Evolutionary conservation across 129 eudicot genomes (phyloP), one percentile per base, ranked within the genome.

Genomic region (Silybum marianum): DNA sequence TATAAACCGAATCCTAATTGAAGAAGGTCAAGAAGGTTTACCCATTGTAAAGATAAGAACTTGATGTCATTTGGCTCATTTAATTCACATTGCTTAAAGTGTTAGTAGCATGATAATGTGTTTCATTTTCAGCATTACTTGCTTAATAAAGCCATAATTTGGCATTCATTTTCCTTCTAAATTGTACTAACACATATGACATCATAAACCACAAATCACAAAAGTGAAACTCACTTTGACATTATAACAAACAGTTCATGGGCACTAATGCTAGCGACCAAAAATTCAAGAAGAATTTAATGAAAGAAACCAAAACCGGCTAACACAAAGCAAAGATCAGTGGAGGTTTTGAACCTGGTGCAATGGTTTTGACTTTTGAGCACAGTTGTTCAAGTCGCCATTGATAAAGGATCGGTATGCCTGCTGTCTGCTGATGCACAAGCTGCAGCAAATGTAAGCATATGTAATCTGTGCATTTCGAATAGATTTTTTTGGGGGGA

Each of bases 331-430:
- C 87, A 14, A 46, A 79, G 85, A 88, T 85, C 85, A 1, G 88
- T 82, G 0, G 88, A 84, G 62, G 81, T 88, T 74, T 85, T 83
- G 28, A 82, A 88, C 39, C 75, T 76, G 69, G 88, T 42, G 79
- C 91, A 88, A 68, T 79, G 86, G 66, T 88, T 78, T 60, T 82
- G 78, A 68, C 54, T 88, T 78, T 60, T 82, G 78, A 68, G 81
- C 85, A 79, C 87, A 88, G 74, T 72, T 75, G 71, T 82, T 34
- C 44, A 85, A 75, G 63, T 85, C 91, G 1, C 66, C 78, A 69
- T 81, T 9, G 14, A 92, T 90, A 11, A n/a, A 92, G 88, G 23
- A 90, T 90, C 1, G 95, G 90, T 83, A 88, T 90, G 22, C 97
- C 95, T 26, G 97, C 97, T 10, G 97, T n/a, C n/a, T n/a, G n/a